Evolutionary conservation across 2,329 filamentous ascomycete genomes (phyloP).

Genomic region (Chaetoscypha palmicola): DNA sequence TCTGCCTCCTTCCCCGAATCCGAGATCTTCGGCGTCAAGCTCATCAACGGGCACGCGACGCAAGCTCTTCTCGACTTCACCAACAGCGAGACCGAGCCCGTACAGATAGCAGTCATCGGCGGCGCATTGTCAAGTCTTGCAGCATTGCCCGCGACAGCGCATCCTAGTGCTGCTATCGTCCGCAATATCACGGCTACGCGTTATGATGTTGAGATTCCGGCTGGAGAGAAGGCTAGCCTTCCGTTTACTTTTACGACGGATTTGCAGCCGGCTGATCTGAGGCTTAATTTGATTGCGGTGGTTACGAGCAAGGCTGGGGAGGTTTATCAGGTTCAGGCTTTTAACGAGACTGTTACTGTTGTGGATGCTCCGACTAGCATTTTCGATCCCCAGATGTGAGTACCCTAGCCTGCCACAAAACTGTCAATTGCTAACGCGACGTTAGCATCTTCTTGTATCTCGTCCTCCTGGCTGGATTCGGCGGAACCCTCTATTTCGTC

Average conservation of each 20-base stretch:
- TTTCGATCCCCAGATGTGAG: constrained; percentile 93
- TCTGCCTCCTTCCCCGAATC: constrained; percentile 57
- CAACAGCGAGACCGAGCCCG: constrained; percentile 73
- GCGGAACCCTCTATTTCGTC: constrained; percentile 83
- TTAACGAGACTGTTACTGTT: constrained; percentile 75
- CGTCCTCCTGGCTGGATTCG: constrained; percentile 73
- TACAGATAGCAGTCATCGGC: constrained; percentile 69
- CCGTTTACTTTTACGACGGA: constrained; percentile 84
- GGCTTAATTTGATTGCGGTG: constrained; percentile 69
- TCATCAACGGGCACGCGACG: constrained; percentile 86
- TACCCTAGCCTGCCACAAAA: constrained; percentile 18
- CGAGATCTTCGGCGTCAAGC: constrained; percentile 83
- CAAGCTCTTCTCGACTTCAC: constrained; percentile 73
- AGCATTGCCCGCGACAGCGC: constrained; percentile 42
- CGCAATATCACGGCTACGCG: constrained; percentile 77
- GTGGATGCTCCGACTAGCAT: constrained; percentile 88
- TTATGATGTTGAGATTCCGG: constrained; percentile 67
- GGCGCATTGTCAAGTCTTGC: constrained; percentile 61
- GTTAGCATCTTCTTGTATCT: constrained; percentile 93
- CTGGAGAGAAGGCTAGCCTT: constrained; percentile 68
- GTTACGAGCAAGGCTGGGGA: constrained; percentile 59
- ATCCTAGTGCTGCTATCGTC: constrained; percentile 50
- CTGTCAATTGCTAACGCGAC: constrained; percentile 16
- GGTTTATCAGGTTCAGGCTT: constrained; percentile 71
- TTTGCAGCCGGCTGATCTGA: constrained; percentile 86